Evolutionary conservation across 345 rosid species (phyloP), one percentile per base, ranked within the genome.

Genomic region (Clausena lansium): DNA sequence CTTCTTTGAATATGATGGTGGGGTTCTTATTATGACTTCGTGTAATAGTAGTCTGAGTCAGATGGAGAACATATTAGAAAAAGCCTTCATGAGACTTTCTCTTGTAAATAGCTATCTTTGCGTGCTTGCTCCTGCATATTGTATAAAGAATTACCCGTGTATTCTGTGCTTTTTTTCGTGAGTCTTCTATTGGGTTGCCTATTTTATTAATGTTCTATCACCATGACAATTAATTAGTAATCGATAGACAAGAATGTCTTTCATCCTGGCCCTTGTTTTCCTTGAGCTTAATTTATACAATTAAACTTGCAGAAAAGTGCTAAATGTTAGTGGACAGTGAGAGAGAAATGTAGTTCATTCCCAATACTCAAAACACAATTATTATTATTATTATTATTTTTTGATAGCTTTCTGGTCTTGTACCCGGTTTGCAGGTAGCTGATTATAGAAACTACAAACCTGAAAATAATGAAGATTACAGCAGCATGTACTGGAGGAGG

Each of bases 401-500:
- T 4, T 61, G 15, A 32, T 64, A 64, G 20, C 36, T 39, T 67
- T 39, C 19, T 39, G 10, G 33, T 68, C 45, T 68, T 39, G 14
- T n/a, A 6, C 32, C 22, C 0, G 9, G 9, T 70, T 66, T 75
- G 84, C 88, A 93, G 99, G 81, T 85, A 27, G 80, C 84, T 20
- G 87, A 88, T 32, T 89, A 89, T 81, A 76, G 83, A 72, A 84
- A 74, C 71, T 87, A 83, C 86, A 91, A 91, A 80, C 82, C 71
- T 22, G 90, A 86, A 38, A 80, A 78, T 24, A 91, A 91, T 24
- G 98, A 91, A 86, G 94, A 89, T 65, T 87, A 91, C 57, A 74
- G 80, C 41, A 87, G 82, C 82, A 79, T 90, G 89, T 89, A 91
- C 87, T 83, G 94, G 97, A 82, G 88, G 82, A 83, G 92, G 78